Evolutionary conservation across 345 rosid species (phyloP).

Genomic region (Euphorbia tirucalli): DNA sequence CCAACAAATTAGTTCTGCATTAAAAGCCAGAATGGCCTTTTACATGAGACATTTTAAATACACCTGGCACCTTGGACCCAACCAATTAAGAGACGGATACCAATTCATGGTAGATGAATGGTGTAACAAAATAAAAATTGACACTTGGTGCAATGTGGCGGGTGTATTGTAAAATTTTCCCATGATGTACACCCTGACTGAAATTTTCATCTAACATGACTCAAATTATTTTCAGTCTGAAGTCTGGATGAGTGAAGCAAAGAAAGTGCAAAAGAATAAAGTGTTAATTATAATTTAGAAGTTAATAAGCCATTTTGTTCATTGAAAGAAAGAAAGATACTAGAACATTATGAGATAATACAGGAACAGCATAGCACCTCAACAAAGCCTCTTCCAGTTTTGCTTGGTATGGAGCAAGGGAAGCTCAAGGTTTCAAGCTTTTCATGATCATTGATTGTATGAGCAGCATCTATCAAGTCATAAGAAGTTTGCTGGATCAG

Average conservation of each 20-base stretch:
- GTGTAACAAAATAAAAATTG: no score
- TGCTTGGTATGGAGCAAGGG: constrained; percentile 60
- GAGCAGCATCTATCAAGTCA: constrained; percentile 45
- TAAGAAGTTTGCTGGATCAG: constrained; percentile 57
- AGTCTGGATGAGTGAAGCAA: no score
- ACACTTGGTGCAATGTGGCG: no score
- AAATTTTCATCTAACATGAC: no score
- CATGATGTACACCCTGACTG: no score
- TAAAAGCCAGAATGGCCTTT: background rate
- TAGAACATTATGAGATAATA: constrained; percentile 2
- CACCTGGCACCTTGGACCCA: no score
- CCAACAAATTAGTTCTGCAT: background rate
- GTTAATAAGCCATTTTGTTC: background rate
- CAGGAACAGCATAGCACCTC: constrained; percentile 51
- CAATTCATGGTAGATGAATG: no score
- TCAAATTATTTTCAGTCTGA: no score
- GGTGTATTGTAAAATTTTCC: no score
- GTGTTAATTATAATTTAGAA: background rate
- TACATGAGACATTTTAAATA: no score
- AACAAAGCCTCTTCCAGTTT: constrained; percentile 80
- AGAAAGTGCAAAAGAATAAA: background rate
- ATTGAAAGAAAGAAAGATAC: background rate
- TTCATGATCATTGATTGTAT: constrained; percentile 39
- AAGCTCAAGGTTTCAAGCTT: constrained; percentile 59
- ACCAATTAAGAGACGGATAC: no score